Base-by-base conservation (phyloP, 306 rosid genomes). In the Astragalus glycyphyllos region DNA sequence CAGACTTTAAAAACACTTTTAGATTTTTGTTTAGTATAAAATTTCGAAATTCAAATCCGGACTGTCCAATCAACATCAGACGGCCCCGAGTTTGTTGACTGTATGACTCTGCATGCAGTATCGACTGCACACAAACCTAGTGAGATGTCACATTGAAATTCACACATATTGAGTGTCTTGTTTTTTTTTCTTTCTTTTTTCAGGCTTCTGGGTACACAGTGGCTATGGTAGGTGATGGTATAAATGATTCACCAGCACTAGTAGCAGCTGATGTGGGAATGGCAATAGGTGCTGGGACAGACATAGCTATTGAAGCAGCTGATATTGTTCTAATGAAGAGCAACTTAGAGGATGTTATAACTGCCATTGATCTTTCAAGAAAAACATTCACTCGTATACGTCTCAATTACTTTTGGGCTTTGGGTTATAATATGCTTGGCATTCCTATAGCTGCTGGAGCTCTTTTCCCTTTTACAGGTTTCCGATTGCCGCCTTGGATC, bases 261-360 rank as follows among this genome's bases (percentile, higher is more conserved):
- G 98, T 86, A 13, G 92, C 93, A 16, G 97, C 93, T 0, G 91
- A 92, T 38, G 97, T 92, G 35, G 98, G 98, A 46, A 88, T 90
- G 92, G 96, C 98, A 32, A 92, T 92, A 56, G 97, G 96, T 49
- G 97, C 98, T 0, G 97, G 97, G 38, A 90, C 93, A 6, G 98
- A 92, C 83, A 90, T 92, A 51, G 98, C 98, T 1, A 92, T 92
- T 64, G 98, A 92, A 78, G 97, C 97, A 4, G 98, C 98, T 35
- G 97, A 90, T 81, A 90, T 90, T 73, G 97, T 92, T 61, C 93
- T 88, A 4, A 92, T 88, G 92, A 92, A 90, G 82, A 92, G 90
- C 77, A 89, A 90, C 86, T 79, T 90, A 78, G 97, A 92, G 73
- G 97, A 92, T 82, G 97, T 92, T 26, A 85, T 92, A 29, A 90